Conservation (phyloP, 1,284 basidiomycete species). For the Cronartium ribicola region DNA sequence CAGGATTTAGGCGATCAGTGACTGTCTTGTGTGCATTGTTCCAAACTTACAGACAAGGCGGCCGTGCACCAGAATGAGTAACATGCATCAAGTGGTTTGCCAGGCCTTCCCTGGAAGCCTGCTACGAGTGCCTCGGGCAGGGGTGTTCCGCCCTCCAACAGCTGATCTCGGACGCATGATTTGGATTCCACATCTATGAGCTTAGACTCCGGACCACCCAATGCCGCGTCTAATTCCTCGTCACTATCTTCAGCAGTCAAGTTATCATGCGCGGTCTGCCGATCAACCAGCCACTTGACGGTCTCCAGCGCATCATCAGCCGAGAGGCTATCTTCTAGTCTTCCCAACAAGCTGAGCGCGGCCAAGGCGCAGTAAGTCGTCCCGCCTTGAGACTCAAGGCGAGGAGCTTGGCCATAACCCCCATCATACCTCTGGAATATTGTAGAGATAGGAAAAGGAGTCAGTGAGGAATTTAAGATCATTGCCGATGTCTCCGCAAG, state of each 20-base stretch:
- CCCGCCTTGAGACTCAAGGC: constrained; percentile 82
- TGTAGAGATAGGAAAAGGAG: background rate
- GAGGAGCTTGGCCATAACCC: constrained; percentile 76
- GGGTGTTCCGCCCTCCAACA: background rate
- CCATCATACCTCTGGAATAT: constrained; percentile 80
- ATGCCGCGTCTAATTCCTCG: constrained; percentile 1
- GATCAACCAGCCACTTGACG: constrained; percentile 65
- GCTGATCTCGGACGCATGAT: background rate
- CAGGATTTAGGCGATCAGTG: too few species aligned
- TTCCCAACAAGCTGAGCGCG: constrained; percentile 60
- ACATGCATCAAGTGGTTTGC: constrained; percentile 80
- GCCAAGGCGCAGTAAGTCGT: constrained; percentile 89
- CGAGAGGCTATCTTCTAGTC: constrained; percentile 51
- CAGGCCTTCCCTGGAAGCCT: constrained; percentile 78
- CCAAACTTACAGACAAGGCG: constrained; percentile 61
- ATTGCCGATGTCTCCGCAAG: constrained; percentile 4
- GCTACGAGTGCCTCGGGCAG: constrained; percentile 44
- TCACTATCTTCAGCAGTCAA: background rate
- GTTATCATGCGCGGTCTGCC: constrained; percentile 17
- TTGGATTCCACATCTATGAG: background rate
- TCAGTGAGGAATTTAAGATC: background rate
- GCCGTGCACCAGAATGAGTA: constrained; percentile 93
- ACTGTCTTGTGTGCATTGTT: background rate
- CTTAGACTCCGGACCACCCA: background rate
- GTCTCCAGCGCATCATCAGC: constrained; percentile 57